phyloP scores from a whole-genome alignment of 805 yeast species.

The Kuraishia capsulata region DNA sequence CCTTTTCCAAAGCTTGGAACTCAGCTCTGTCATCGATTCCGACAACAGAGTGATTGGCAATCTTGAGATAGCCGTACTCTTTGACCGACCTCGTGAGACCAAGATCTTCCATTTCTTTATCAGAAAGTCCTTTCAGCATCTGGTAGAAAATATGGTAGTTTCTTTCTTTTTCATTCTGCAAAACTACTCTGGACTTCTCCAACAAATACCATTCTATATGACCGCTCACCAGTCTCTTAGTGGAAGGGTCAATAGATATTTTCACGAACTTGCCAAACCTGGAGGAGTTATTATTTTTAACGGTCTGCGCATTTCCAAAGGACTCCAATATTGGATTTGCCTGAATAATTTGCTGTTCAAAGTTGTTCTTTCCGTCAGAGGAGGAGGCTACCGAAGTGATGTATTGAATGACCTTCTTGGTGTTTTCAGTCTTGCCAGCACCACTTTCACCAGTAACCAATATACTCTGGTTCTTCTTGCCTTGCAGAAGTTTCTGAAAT shows the following conservation, averaged over 20 bases:
- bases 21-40: slow-evolving; percentile 73
- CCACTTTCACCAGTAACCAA: slow-evolving; percentile 99
- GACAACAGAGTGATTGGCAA: slow-evolving; percentile 46
- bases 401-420: slow-evolving; percentile 90
- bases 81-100: slow-evolving; percentile 29
- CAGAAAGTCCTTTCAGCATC: slow-evolving; percentile 57
- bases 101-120: slow-evolving; percentile 35
- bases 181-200: slow-evolving; percentile 87
- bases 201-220: slow-evolving; percentile 89
- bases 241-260: slow-evolving; percentile 53
- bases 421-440: slow-evolving; percentile 97
- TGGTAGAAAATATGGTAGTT: slow-evolving; percentile 94
- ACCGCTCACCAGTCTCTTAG: slow-evolving; percentile 74
- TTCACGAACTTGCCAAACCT: slow-evolving; percentile 95
- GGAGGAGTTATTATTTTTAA: slow-evolving; percentile 87
- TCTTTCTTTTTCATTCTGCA: slow-evolving; percentile 69
- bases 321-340: slow-evolving; percentile 95
- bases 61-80: slow-evolving; percentile 50
- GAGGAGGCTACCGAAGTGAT: slow-evolving; percentile 62
- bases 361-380: slow-evolving; percentile 23
- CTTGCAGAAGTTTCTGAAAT: slow-evolving; percentile 60
- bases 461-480: slow-evolving; percentile 75
- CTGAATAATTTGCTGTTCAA: slow-evolving; percentile 80
- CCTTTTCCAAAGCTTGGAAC: slow-evolving; percentile 49
- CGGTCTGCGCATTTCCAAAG: slow-evolving; percentile 95